Evolutionary conservation across 768 basidiomycete species (phyloP).

Genomic region (Trametes coccinea): DNA sequence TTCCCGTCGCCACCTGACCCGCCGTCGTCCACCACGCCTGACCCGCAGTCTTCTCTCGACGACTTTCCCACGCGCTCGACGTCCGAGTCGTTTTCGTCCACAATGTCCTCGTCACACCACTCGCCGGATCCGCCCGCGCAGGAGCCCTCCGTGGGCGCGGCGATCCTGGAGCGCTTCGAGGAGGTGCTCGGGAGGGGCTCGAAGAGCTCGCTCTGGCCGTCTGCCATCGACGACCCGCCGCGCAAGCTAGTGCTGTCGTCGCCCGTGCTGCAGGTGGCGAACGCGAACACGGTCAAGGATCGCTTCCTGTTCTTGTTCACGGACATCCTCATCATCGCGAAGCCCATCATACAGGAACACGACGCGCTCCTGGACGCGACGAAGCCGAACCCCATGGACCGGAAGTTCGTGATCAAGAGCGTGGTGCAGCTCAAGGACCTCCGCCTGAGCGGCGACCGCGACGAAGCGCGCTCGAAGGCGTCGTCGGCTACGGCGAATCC

Average conservation of each 20-base stretch:
- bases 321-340: constrained; percentile 91
- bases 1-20: constrained; percentile 49
- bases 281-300: constrained; percentile 92
- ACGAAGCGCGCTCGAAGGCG: constrained; percentile 52
- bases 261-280: constrained; percentile 91
- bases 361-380: constrained; percentile 60
- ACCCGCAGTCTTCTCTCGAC: constrained; percentile 76
- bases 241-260: constrained; percentile 83
- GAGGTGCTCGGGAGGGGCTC: constrained; percentile 66
- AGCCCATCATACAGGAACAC: constrained; percentile 75
- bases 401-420: constrained; percentile 86
- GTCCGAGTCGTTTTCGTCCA: constrained; percentile 72
- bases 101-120: constrained; percentile 58
- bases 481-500: constrained; percentile 37
- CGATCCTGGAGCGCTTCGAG: constrained; percentile 69
- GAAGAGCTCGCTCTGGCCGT: constrained; percentile 56
- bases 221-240: constrained; percentile 79
- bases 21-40: constrained; percentile 66
- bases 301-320: constrained; percentile 96
- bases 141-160: constrained; percentile 45
- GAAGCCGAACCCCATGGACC: constrained; percentile 60
- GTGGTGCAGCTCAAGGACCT: constrained; percentile 77
- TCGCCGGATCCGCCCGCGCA: constrained; percentile 44
- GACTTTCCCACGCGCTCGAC: constrained; percentile 70
- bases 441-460: constrained; percentile 68